A percentile compares a stretch with the other conserved stretches of the same genome.
These are phyloP conservation scores for Pelargonium citronellum DNA, from an alignment of 441 rosid species.

Conservation along the genomic window DNA sequence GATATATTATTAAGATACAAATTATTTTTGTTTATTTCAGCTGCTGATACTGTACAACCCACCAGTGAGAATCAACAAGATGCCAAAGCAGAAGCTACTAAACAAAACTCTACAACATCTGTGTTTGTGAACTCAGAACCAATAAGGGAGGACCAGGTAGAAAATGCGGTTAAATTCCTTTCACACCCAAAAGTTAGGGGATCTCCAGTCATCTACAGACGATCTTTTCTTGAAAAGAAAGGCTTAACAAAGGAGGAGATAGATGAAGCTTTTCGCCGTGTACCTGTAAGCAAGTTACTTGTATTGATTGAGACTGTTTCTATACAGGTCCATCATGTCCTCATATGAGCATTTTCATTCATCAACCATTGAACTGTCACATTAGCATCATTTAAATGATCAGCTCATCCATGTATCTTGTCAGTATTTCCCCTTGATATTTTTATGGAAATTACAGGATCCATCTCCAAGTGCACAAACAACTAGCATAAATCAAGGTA, in stretches of 20 bases:
- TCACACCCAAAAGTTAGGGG: constrained; percentile 87
- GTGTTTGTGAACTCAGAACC: constrained; percentile 84
- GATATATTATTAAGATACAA: neutral
- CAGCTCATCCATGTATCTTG: neutral
- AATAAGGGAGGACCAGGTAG: constrained; percentile 82
- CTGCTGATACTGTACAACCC: constrained; percentile 39
- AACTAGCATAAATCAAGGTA: constrained; percentile 51
- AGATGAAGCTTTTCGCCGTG: constrained; percentile 88
- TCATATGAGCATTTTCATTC: neutral
- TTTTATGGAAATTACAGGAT: constrained; percentile 44
- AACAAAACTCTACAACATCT: constrained; percentile 38
- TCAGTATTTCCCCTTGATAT: constrained; percentile 9
- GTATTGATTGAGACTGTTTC: neutral
- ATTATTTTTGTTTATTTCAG: constrained; percentile 19
- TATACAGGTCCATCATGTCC: neutral
- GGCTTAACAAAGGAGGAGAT: constrained; percentile 95
- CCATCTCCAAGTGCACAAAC: constrained; percentile 73
- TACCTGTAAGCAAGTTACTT: constrained; percentile 52
- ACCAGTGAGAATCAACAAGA: constrained; percentile 43
- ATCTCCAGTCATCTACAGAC: constrained; percentile 74
- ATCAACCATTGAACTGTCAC: constrained; percentile 14
- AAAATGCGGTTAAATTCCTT: constrained; percentile 88
- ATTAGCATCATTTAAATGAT: neutral
- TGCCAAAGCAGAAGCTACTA: constrained; percentile 36
- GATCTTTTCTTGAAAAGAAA: constrained; percentile 90